These are phyloP conservation scores for Royoungia palumana DNA, from an alignment of 768 basidiomycete species.

Conservation along the genomic window DNA sequence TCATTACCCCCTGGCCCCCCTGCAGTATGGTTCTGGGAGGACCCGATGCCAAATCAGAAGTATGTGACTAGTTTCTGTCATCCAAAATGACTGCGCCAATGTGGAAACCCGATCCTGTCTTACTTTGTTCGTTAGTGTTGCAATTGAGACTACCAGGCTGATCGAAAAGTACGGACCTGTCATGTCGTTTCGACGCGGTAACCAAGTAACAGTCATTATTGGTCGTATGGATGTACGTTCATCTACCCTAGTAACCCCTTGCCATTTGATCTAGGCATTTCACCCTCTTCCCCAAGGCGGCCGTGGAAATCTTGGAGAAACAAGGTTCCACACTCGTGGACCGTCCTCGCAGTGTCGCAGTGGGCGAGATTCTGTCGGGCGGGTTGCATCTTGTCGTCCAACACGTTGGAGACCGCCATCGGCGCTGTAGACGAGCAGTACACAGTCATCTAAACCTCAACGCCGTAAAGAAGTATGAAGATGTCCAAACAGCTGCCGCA, in stretches of 20 bases:
- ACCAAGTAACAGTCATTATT: neutral
- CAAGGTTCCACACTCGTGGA: constrained; percentile 50
- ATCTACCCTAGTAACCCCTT: neutral
- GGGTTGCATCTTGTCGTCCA: constrained; percentile 53
- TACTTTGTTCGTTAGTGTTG: too few relatives aligned
- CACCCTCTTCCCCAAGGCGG: constrained; percentile 45
- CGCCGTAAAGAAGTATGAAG: constrained; percentile 42
- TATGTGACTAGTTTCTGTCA: neutral
- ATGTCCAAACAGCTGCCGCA: constrained; percentile 38
- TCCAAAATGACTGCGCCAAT: too few relatives aligned
- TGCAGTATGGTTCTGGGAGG: constrained; percentile 14
- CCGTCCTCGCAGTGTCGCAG: constrained; percentile 48
- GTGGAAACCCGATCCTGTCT: neutral
- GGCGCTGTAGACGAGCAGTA: constrained; percentile 51
- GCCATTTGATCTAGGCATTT: constrained; percentile 13
- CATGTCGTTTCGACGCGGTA: constrained; percentile 27
- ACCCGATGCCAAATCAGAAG: constrained; percentile 9
- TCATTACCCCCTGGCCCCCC: constrained; percentile 22
- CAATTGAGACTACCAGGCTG: neutral
- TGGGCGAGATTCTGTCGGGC: constrained; percentile 50
- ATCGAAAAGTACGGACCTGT: constrained; percentile 1
- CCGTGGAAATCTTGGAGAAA: constrained; percentile 59
- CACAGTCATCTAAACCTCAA: constrained; percentile 54
- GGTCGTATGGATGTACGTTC: constrained; percentile 2
- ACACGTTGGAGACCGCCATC: constrained; percentile 50